Evolutionary conservation across 2,329 filamentous ascomycete genomes (phyloP).

Genomic region (Diplodia intermedia): DNA sequence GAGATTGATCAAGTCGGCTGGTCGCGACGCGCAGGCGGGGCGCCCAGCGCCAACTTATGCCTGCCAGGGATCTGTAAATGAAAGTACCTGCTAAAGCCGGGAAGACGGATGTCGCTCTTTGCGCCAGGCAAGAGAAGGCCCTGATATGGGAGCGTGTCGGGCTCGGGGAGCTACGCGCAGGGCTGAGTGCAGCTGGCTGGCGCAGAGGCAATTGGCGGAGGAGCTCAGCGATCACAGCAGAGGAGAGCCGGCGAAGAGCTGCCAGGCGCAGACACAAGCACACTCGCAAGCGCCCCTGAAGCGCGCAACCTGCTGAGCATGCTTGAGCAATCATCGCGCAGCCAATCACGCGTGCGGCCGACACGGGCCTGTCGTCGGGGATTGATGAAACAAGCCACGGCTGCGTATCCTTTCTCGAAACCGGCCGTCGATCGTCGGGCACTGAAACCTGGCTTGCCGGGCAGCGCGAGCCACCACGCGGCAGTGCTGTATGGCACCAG

Average conservation of each 20-base stretch:
- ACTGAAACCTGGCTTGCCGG: conserved; percentile 18
- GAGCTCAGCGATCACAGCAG: conserved; percentile 19
- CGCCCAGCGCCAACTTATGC: conserved; percentile 19
- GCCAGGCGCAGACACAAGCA: conserved; percentile 3
- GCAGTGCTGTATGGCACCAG: conserved; percentile 20
- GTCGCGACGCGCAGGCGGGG: conserved; percentile 8
- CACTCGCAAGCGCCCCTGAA: conserved; percentile 21
- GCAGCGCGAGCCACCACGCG: conserved; percentile 29
- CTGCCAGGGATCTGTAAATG: conserved; percentile 24
- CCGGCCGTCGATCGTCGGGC: conserved; percentile 19
- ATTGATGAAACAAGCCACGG: conserved; percentile 29
- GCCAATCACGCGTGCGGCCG: conserved; percentile 19
- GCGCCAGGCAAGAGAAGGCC: conserved; percentile 18
- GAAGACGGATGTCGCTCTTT: conserved; percentile 20
- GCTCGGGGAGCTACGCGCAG: conserved; percentile 19
- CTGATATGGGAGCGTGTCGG: conserved; percentile 14
- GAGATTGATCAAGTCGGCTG: not conserved
- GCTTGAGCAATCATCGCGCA: conserved; percentile 16
- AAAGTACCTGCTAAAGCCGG: conserved; percentile 24
- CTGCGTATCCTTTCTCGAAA: conserved; percentile 22
- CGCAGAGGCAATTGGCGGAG: conserved; percentile 20
- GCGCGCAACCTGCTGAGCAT: conserved; percentile 19
- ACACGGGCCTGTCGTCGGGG: conserved; percentile 20
- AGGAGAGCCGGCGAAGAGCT: conserved; percentile 16
- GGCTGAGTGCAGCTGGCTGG: conserved; percentile 7